A percentile compares a stretch with the other conserved stretches of the same genome.
Conservation (phyloP, 371 early-diverging fungal species). For the Sporodiniella umbellata region DNA sequence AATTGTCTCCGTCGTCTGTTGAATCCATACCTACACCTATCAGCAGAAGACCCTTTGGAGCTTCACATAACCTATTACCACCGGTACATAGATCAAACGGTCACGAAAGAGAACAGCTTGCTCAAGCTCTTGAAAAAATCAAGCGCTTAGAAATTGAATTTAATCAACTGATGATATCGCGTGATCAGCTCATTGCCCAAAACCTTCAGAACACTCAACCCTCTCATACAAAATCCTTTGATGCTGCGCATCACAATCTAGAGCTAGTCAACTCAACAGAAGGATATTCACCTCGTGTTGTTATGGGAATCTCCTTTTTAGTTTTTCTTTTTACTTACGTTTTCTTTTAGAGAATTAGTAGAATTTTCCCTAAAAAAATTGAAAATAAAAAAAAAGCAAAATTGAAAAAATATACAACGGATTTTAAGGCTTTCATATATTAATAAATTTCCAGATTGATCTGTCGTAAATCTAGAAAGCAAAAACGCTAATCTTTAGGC, state of each 20-base stretch:
- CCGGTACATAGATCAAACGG: background rate
- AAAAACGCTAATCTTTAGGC: no score
- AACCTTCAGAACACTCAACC: conserved; percentile 26
- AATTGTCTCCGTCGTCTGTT: no score
- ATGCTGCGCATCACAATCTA: conserved; percentile 55
- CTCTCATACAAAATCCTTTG: no score
- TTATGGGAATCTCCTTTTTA: conserved; percentile 11
- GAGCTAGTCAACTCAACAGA: conserved; percentile 48
- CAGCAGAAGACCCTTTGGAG: no score
- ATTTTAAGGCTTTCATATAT: no score
- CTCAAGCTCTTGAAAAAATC: background rate
- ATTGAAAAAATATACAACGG: no score
- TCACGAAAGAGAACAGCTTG: conserved; percentile 17
- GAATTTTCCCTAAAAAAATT: no score
- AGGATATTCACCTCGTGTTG: conserved; percentile 28
- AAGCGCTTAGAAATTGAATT: conserved; percentile 4
- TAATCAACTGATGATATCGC: background rate
- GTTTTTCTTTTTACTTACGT: conserved; percentile 21
- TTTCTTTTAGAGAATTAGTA: conserved; percentile 21
- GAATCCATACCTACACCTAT: no score
- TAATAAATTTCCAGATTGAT: no score
- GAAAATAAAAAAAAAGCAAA: no score
- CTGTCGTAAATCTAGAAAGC: no score
- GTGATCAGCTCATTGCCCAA: conserved; percentile 16
- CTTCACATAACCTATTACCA: background rate